A percentile compares a stretch with the other conserved stretches of the same genome.
phyloP scores from a whole-genome alignment of 352 stramenopile species.

The Elongisporangium prolatum region DNA sequence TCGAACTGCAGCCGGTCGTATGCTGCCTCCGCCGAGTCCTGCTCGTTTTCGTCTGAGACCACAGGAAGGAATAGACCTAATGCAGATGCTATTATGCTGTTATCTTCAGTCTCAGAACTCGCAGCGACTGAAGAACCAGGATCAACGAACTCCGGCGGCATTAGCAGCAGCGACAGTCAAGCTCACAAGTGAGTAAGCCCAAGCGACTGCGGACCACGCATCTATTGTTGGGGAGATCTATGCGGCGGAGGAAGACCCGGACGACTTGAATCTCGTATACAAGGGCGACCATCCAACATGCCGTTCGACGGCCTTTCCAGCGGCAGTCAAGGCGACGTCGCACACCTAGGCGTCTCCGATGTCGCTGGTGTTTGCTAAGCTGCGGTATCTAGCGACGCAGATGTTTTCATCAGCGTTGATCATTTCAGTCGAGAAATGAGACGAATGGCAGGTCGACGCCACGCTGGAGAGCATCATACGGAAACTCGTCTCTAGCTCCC shows the following conservation, averaged over 20 bases:
- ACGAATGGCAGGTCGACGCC: slow-evolving; percentile 36
- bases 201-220: not conserved
- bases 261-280: slow-evolving; percentile 60
- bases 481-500: slow-evolving; percentile 10
- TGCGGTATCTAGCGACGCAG: slow-evolving; percentile 25
- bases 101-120: too few species aligned
- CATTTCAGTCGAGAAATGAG: slow-evolving; percentile 43
- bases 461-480: slow-evolving; percentile 27
- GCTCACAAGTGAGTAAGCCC: not conserved
- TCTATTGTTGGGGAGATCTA: slow-evolving; percentile 25
- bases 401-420: slow-evolving; percentile 53
- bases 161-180: not conserved
- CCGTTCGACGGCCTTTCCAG: not conserved
- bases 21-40: slow-evolving; percentile 19
- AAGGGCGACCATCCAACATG: slow-evolving; percentile 26
- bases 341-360: not conserved
- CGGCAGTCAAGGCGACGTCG: not conserved
- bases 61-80: slow-evolving; percentile 15
- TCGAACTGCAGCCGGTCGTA: slow-evolving; percentile 57
- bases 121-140: slow-evolving; percentile 3
- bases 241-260: slow-evolving; percentile 47
- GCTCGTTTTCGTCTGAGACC: not conserved
- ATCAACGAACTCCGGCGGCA: not conserved
- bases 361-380: slow-evolving; percentile 15
- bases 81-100: too few species aligned